phyloP scores from a whole-genome alignment of 1,284 basidiomycete species.

The Microbotryomycetes sp. region DNA sequence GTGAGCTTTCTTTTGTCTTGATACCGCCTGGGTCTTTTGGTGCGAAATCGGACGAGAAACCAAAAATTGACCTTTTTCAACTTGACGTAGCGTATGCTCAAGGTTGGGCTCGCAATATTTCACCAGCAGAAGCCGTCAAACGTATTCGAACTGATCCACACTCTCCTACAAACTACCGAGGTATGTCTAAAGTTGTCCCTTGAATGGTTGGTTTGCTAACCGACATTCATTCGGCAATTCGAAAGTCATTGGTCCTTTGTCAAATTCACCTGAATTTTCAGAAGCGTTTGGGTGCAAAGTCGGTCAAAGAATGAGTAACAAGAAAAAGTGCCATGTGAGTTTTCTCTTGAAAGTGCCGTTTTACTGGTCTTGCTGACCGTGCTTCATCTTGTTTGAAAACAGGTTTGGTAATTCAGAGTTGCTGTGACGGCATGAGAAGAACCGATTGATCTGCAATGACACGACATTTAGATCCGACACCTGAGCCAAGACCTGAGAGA shows the following conservation, averaged over 20 bases:
- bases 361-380: no score
- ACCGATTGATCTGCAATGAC: no score
- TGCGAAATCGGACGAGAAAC: slow-evolving; percentile 14
- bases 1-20: slow-evolving; percentile 19
- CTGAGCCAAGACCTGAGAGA: no score
- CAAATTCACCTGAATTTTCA: slow-evolving; percentile 34
- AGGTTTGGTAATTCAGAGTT: no score
- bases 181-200: slow-evolving; percentile 2
- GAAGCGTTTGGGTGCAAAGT: slow-evolving; percentile 35
- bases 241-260: slow-evolving; percentile 35
- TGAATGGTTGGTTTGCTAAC: not conserved
- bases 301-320: slow-evolving; percentile 31
- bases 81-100: slow-evolving; percentile 73
- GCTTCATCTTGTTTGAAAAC: no score
- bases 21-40: no score
- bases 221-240: not conserved
- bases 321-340: slow-evolving; percentile 32
- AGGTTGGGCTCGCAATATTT: slow-evolving; percentile 67
- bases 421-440: no score
- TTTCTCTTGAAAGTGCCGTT: no score
- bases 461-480: no score
- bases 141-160: slow-evolving; percentile 76
- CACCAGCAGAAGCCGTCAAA: slow-evolving; percentile 62
- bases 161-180: slow-evolving; percentile 53
- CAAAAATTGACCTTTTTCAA: slow-evolving; percentile 67